Percentiles rank a stretch among this genome's conserved stretches.
These are phyloP conservation scores for Fusarium lateritium DNA, from an alignment of 2,329 filamentous ascomycete genomes.

Conservation along the genomic window DNA sequence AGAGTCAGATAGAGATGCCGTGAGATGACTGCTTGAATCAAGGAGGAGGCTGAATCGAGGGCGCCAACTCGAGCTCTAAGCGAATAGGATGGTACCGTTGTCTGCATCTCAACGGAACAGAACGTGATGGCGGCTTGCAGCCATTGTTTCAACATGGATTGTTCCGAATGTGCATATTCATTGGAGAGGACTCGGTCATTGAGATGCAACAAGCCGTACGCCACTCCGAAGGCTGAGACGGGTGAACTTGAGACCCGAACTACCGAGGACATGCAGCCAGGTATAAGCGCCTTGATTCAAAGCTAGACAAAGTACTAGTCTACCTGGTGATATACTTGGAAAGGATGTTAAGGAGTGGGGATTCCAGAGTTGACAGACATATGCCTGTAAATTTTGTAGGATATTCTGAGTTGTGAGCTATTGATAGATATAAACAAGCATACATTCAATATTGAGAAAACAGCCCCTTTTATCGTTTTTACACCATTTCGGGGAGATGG, in stretches of 20 bases:
- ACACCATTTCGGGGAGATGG: conserved; percentile 44
- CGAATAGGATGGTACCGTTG: conserved; percentile 18
- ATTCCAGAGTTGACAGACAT: background rate
- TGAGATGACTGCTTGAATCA: conserved; percentile 24
- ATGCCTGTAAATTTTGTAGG: conserved; percentile 3
- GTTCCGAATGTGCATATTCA: conserved; percentile 41
- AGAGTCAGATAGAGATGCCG: background rate
- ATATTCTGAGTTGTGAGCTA: conserved; percentile 38
- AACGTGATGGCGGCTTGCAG: conserved; percentile 32
- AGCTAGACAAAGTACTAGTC: no score
- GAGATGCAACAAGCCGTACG: conserved; percentile 44
- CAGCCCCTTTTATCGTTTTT: conserved; percentile 30
- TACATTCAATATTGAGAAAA: conserved; percentile 44
- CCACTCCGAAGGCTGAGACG: conserved; percentile 32
- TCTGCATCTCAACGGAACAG: conserved; percentile 23
- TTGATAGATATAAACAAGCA: conserved; percentile 36
- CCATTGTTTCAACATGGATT: conserved; percentile 38
- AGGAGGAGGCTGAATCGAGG: conserved; percentile 12
- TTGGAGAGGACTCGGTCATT: conserved; percentile 17
- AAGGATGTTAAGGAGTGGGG: background rate
- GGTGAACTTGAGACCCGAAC: conserved; percentile 17
- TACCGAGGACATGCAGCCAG: conserved; percentile 22
- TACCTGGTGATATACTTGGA: background rate
- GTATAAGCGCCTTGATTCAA: background rate
- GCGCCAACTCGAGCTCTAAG: conserved; percentile 8